These are phyloP conservation scores for Salix udensis DNA, from an alignment of 345 rosid genomes.

Conservation along the genomic window DNA sequence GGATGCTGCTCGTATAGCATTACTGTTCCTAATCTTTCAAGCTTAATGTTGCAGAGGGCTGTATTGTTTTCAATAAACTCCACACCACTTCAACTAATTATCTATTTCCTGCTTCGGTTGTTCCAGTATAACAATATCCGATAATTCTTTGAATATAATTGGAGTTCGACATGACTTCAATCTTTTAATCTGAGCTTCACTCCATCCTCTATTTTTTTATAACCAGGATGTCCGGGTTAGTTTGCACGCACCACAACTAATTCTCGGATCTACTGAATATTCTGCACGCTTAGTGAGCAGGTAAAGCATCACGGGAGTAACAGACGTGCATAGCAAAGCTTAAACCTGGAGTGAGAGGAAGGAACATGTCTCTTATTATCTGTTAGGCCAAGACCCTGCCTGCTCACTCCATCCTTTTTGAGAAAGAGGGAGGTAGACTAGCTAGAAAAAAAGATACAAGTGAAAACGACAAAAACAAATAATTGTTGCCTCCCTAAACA, in stretches of 20 bases:
- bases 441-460: background rate
- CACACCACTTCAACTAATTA: background rate
- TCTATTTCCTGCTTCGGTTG: background rate
- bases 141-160: background rate
- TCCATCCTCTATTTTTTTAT: background rate
- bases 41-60: background rate
- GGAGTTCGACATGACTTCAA: constrained; percentile 1
- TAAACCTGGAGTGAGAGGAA: too few relatives aligned
- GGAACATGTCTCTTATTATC: too few relatives aligned
- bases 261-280: too few relatives aligned
- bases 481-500: background rate
- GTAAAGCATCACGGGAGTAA: too few relatives aligned
- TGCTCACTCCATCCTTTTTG: background rate
- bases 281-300: too few relatives aligned
- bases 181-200: background rate
- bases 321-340: rapidly evolving
- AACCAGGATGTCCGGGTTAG: rapidly evolving
- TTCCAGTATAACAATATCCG: background rate
- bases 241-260: too few relatives aligned
- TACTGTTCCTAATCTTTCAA: background rate
- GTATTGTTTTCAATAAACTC: too few relatives aligned
- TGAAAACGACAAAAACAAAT: background rate
- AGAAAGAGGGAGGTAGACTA: background rate
- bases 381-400: too few relatives aligned
- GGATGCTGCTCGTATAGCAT: background rate